Evolutionary conservation across 1,284 basidiomycete species (phyloP).

Genomic region (Irpex rosettiformis): DNA sequence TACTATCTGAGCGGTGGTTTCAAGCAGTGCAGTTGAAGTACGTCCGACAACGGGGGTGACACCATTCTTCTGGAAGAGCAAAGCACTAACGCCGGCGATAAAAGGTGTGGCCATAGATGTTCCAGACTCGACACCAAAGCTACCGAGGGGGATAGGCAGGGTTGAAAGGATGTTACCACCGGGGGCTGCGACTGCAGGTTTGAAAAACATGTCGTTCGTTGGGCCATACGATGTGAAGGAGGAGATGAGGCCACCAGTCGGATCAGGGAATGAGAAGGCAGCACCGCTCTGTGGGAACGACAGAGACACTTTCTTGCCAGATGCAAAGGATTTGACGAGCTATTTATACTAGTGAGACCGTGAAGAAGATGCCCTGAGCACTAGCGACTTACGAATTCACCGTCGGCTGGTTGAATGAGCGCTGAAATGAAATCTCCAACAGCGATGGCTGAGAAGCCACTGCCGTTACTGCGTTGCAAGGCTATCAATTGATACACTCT

Average conservation of each 20-base stretch:
- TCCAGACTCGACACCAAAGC: slow-evolving; percentile 42
- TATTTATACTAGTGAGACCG: slow-evolving; percentile 18
- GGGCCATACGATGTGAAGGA: slow-evolving; percentile 48
- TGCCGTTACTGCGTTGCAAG: slow-evolving; percentile 37
- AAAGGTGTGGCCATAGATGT: slow-evolving; percentile 48
- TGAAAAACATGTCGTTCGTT: slow-evolving; percentile 48
- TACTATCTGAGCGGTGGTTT: slow-evolving; percentile 55
- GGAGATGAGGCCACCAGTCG: slow-evolving; percentile 43
- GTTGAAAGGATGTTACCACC: slow-evolving; percentile 59
- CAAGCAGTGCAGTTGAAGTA: slow-evolving; percentile 47
- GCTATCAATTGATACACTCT: not conserved
- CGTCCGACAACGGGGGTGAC: slow-evolving; percentile 37
- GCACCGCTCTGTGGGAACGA: slow-evolving; percentile 41
- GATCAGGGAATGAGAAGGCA: slow-evolving; percentile 28
- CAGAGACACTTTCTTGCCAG: slow-evolving; percentile 36
- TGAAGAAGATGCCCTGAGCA: not conserved
- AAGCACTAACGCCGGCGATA: slow-evolving; percentile 61
- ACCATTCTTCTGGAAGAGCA: slow-evolving; percentile 56
- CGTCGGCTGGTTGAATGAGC: slow-evolving; percentile 33
- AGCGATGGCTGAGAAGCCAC: slow-evolving; percentile 35
- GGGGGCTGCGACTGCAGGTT: slow-evolving; percentile 46
- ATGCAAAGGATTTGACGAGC: slow-evolving; percentile 39
- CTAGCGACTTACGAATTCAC: slow-evolving; percentile 28
- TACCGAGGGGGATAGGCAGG: slow-evolving; percentile 41
- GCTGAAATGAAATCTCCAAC: slow-evolving; percentile 41